Base-by-base conservation (phyloP, 2,329 filamentous ascomycete genomes). In the Aspergillus fijiensis region DNA sequence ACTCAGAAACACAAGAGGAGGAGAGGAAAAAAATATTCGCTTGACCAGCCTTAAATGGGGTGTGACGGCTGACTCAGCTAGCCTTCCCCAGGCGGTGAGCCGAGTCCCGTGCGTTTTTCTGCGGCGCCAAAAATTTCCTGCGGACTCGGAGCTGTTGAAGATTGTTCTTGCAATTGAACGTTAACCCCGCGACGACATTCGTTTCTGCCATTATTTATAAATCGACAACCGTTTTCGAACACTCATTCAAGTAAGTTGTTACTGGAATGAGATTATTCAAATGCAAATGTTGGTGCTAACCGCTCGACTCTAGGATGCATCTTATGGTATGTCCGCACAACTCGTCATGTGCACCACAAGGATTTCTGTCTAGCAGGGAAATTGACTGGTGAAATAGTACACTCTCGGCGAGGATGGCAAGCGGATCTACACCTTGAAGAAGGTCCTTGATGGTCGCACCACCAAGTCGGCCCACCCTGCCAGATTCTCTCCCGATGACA, bases 381-480 rank as follows among this genome's bases (percentile, higher is more conserved):
- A 51, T 57, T 57, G 57, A 62, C 35, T 42, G 51, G 19, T 12
- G 10, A 49, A 59, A 47, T 51, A 76, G 95, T 96, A 94, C 87
- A 95, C 90, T 65, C 82, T 93, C 80, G 90, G 92, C 78, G 77
- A 84, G 69, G 81, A 85, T 63, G 93, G 94, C 84, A 94, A 92
- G 83, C 92, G 94, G 77, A 81, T 89, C 72, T 99, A 98, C 85
- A 98, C 95, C 51, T 87, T 98, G 67, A 94, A 97, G 82, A 97
- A 98, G 83, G 86, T 69, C 39, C 70, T 82, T 63, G 84, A 87
- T 70, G 89, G 90, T 74, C 87, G 92, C 75, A 91, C 97, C 73
- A 96, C 94, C 77, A 96, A 96, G 84, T 95, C 90, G 57, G 95
- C 95, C 59, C 94, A 98, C 81, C 94, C 95, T 51, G 95, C 95